phyloP scores from a whole-genome alignment of 1,139 yeast genomes.

The Taiozyma onychis region DNA sequence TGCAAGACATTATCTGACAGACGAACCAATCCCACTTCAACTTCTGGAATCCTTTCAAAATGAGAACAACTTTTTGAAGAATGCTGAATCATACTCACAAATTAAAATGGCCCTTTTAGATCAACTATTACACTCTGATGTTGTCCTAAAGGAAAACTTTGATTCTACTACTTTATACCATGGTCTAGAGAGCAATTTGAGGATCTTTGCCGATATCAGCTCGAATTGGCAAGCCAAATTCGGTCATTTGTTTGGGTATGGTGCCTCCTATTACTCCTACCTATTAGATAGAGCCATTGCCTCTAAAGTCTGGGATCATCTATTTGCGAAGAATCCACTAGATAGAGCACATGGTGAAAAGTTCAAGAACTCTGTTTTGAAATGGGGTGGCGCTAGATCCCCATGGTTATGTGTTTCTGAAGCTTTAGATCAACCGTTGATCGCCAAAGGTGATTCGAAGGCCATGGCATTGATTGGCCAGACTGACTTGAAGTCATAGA shows the following conservation, averaged over 20 bases:
- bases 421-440: slow-evolving; percentile 57
- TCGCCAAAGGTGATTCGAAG: slow-evolving; percentile 59
- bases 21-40: slow-evolving; percentile 49
- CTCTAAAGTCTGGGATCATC: slow-evolving; percentile 70
- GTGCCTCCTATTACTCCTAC: slow-evolving; percentile 91
- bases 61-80: slow-evolving; percentile 49
- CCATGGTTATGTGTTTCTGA: slow-evolving; percentile 87
- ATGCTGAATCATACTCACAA: slow-evolving; percentile 81
- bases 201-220: slow-evolving; percentile 53
- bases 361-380: slow-evolving; percentile 63
- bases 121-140: slow-evolving; percentile 66
- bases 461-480: slow-evolving; percentile 70
- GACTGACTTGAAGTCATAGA: slow-evolving; percentile 18
- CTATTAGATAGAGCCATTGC: slow-evolving; percentile 92
- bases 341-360: slow-evolving; percentile 67
- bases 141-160: slow-evolving; percentile 32
- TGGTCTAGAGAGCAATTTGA: slow-evolving; percentile 49
- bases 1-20: slow-evolving; percentile 70
- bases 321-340: slow-evolving; percentile 68
- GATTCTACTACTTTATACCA: slow-evolving; percentile 61
- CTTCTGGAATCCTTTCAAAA: slow-evolving; percentile 46
- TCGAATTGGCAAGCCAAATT: slow-evolving; percentile 93
- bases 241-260: slow-evolving; percentile 91
- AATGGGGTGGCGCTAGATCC: slow-evolving; percentile 92
- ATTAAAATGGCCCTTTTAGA: slow-evolving; percentile 87